These are phyloP conservation scores for Phytophthora fragariaefolia DNA, from an alignment of 352 stramenopile species.

Conservation along the genomic window DNA sequence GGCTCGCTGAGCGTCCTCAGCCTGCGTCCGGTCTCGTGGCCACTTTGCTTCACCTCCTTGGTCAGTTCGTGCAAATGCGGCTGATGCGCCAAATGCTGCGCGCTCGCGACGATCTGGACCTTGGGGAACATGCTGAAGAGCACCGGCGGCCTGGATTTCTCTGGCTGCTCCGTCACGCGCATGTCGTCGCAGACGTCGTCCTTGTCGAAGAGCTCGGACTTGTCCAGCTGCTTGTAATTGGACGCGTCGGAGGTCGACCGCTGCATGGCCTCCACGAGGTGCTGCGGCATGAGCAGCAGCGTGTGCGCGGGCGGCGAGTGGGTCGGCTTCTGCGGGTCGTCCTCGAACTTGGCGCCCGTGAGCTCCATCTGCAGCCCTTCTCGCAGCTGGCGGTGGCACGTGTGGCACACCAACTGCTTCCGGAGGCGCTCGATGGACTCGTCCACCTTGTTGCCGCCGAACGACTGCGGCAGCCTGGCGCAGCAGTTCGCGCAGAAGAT, in stretches of 20 bases:
- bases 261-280: conserved; percentile 73
- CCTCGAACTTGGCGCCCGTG: conserved; percentile 45
- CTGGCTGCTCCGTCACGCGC: conserved; percentile 54
- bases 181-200: conserved; percentile 83
- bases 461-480: conserved; percentile 77
- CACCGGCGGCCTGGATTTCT: conserved; percentile 57
- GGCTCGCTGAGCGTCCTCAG: conserved; percentile 66
- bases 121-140: conserved; percentile 89
- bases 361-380: conserved; percentile 85
- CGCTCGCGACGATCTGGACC: conserved; percentile 82
- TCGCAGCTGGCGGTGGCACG: conserved; percentile 79
- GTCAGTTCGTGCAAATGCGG: conserved; percentile 60
- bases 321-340: conserved; percentile 35
- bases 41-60: conserved; percentile 49
- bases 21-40: conserved; percentile 35
- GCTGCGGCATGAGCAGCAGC: conserved; percentile 78
- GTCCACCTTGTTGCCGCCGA: conserved; percentile 77
- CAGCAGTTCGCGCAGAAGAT: conserved; percentile 89
- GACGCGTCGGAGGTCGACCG: conserved; percentile 62
- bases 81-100: conserved; percentile 79
- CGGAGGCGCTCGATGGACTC: conserved; percentile 75
- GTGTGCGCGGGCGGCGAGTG: conserved; percentile 54
- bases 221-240: conserved; percentile 72
- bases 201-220: conserved; percentile 75
- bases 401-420: conserved; percentile 89